Evolutionary conservation across 2,329 filamentous ascomycete genomes (phyloP).

Genomic region (Penicillium digitatum): DNA sequence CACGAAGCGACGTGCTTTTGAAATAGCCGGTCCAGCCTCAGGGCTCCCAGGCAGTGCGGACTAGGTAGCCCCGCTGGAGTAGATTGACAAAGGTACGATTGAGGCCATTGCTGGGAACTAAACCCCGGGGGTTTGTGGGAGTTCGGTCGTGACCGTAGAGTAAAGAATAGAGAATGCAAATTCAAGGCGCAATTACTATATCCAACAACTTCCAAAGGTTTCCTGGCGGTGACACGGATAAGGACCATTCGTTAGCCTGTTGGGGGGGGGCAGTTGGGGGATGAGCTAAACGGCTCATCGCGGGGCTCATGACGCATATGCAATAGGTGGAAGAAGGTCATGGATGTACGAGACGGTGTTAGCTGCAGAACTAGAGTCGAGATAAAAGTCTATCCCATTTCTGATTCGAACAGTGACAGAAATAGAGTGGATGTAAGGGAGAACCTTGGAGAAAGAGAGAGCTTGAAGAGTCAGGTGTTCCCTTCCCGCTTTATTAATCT

Average conservation of each 20-base stretch:
- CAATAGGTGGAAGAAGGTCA: constrained; percentile 1
- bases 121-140: neutral
- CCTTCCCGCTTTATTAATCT: constrained; percentile 9
- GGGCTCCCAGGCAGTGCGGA: neutral
- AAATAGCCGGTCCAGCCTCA: neutral
- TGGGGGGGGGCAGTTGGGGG: neutral
- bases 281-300: constrained; percentile 1
- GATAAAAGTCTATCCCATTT: neutral
- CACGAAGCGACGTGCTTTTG: constrained; percentile 5
- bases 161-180: neutral
- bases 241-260: neutral
- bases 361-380: neutral
- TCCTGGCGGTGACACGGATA: neutral
- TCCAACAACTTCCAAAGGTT: neutral
- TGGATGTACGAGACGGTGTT: neutral
- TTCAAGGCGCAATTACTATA: neutral
- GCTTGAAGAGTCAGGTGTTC: constrained; percentile 1
- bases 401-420: neutral
- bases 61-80: constrained; percentile 4
- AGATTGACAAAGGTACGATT: neutral
- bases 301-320: constrained; percentile 3
- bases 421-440: constrained; percentile 9
- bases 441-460: neutral
- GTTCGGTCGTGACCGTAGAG: neutral
- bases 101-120: neutral